These are phyloP conservation scores for Zea luxurians DNA, from an alignment of 176 grass and related monocot species.

Conservation along the genomic window DNA sequence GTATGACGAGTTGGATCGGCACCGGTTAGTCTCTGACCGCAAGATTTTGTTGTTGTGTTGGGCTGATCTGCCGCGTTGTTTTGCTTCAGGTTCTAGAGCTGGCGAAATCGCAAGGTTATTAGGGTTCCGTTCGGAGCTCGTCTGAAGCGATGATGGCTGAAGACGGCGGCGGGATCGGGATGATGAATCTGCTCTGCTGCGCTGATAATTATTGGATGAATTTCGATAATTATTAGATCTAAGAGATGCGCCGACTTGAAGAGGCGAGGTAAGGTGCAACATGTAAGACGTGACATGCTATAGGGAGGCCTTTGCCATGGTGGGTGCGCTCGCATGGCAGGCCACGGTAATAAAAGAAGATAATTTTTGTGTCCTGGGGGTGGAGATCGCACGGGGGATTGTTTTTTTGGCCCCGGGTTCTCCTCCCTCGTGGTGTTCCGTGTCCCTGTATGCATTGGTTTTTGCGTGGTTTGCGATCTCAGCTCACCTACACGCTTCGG, in stretches of 20 bases:
- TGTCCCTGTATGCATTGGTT: background rate
- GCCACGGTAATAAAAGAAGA: constrained; percentile 49
- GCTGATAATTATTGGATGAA: constrained; percentile 48
- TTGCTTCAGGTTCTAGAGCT: background rate
- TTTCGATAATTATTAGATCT: constrained; percentile 58
- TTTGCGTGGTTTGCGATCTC: background rate
- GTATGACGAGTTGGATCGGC: background rate
- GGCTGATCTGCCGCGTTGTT: background rate
- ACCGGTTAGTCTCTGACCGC: background rate
- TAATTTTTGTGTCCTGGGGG: constrained; percentile 34
- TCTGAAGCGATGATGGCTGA: background rate
- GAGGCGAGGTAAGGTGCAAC: constrained; percentile 40
- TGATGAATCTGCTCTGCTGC: constrained; percentile 38
- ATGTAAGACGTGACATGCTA: constrained; percentile 34
- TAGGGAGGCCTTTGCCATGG: constrained; percentile 67
- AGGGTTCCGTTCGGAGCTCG: background rate
- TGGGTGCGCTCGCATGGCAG: constrained; percentile 85
- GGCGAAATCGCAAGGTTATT: too few relatives aligned
- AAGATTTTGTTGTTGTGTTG: too few relatives aligned
- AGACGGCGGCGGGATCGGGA: background rate
- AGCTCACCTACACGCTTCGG: background rate
- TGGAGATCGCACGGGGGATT: constrained; percentile 61
- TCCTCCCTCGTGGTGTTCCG: constrained; percentile 37
- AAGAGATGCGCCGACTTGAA: constrained; percentile 34
- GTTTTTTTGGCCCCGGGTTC: constrained; percentile 52